Evolutionary conservation across 2,329 filamentous ascomycete genomes (phyloP).

Genomic region (Claviceps maximensis): DNA sequence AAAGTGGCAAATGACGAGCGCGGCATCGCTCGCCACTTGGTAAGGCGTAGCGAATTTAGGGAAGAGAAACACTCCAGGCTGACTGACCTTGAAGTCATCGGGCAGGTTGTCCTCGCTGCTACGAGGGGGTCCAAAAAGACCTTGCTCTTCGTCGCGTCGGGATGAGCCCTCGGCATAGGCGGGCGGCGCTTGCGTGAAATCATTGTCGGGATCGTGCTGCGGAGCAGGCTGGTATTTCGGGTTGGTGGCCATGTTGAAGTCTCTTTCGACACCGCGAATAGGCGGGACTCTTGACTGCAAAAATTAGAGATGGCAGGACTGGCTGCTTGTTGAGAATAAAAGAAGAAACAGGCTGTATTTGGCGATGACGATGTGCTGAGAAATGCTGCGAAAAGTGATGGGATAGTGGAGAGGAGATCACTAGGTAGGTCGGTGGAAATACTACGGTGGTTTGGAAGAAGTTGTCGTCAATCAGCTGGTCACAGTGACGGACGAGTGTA

Average conservation of each 20-base stretch:
- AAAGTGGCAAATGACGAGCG: neutral
- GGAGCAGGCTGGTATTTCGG: constrained; percentile 75
- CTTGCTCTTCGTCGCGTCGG: constrained; percentile 37
- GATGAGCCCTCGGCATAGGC: constrained; percentile 53
- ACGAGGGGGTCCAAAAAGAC: constrained; percentile 56
- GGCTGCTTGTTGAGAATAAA: neutral
- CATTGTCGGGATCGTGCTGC: constrained; percentile 67
- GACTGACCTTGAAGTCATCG: constrained; percentile 81
- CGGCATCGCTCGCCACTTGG: neutral
- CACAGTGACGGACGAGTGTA: neutral
- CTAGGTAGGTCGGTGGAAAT: neutral
- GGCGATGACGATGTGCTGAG: neutral
- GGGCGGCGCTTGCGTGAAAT: constrained; percentile 70
- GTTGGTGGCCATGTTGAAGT: constrained; percentile 47
- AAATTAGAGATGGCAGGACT: neutral
- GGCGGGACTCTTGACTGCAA: too few species aligned
- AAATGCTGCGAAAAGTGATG: too few species aligned
- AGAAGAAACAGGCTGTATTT: neutral
- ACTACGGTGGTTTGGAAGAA: neutral
- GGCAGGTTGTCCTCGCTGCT: constrained; percentile 82
- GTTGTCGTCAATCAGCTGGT: constrained; percentile 1
- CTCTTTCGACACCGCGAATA: neutral
- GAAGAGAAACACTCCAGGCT: neutral
- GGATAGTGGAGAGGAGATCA: neutral
- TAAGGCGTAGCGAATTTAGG: neutral